These are phyloP conservation scores for Toxoplasma gondii DNA, from an alignment of 169 alveolate species.

Conservation along the genomic window DNA sequence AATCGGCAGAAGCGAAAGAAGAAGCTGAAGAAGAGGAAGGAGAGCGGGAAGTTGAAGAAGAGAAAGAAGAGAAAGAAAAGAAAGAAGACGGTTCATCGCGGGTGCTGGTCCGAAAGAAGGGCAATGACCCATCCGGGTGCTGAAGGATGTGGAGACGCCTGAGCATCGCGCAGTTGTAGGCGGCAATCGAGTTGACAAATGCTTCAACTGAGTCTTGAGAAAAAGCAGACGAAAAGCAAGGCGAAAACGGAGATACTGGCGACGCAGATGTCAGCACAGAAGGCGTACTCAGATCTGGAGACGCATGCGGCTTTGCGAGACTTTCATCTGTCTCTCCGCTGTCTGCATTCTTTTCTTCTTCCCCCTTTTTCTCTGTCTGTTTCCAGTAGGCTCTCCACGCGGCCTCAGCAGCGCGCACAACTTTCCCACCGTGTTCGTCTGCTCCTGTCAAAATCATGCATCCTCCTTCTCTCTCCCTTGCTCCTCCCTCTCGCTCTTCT, in stretches of 20 bases:
- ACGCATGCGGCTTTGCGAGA: background rate
- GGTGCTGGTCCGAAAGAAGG: background rate
- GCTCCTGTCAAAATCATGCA: slow-evolving; percentile 83
- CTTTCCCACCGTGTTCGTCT: slow-evolving; percentile 91
- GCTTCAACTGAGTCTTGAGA: background rate
- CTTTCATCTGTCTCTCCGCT: background rate
- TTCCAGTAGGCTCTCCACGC: slow-evolving; percentile 30
- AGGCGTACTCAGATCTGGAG: background rate
- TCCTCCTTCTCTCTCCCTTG: background rate
- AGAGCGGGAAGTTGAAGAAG: too few species aligned
- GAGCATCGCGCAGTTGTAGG: background rate
- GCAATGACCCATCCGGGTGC: background rate
- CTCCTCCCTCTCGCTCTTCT: background rate
- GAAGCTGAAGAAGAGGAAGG: background rate
- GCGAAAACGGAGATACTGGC: background rate
- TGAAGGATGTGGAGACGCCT: background rate
- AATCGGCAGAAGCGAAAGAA: background rate
- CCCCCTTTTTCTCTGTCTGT: background rate
- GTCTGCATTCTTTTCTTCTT: background rate
- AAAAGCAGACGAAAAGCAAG: background rate
- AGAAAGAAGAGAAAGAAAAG: too few species aligned
- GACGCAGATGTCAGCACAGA: background rate
- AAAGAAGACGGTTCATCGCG: too few species aligned
- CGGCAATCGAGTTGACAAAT: background rate
- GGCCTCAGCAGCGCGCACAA: slow-evolving; percentile 82